phyloP scores from a whole-genome alignment of 2,329 filamentous ascomycete species.

The Thielaviopsis populi region DNA sequence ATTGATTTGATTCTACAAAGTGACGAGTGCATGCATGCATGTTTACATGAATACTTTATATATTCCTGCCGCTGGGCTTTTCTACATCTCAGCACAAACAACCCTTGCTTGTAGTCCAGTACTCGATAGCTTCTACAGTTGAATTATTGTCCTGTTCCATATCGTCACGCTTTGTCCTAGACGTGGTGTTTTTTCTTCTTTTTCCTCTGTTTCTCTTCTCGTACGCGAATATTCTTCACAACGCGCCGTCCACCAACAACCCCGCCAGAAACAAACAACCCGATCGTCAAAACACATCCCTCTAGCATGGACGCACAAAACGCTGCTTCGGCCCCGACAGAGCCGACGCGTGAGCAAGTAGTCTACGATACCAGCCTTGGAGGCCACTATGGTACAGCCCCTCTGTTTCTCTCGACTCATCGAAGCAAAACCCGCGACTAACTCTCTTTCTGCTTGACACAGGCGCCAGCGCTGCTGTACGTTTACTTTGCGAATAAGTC shows the following conservation, averaged over 20 bases:
- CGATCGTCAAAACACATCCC: neutral
- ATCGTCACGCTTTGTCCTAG: no score
- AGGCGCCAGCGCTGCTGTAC: slow-evolving; percentile 35
- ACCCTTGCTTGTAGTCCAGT: no score
- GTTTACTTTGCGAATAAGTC: slow-evolving; percentile 11
- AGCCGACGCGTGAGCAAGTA: slow-evolving; percentile 44
- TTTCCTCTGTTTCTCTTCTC: neutral
- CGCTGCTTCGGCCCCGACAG: slow-evolving; percentile 21
- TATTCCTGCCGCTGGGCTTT: neutral
- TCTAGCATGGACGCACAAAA: slow-evolving; percentile 2
- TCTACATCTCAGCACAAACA: neutral
- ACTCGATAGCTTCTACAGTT: neutral
- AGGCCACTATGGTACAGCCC: slow-evolving; percentile 55
- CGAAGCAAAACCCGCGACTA: neutral
- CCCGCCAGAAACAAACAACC: neutral
- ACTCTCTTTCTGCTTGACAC: slow-evolving; percentile 18
- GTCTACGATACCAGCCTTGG: slow-evolving; percentile 61
- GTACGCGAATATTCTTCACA: neutral
- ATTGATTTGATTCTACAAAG: neutral
- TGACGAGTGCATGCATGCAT: neutral
- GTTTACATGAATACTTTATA: neutral
- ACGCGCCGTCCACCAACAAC: neutral
- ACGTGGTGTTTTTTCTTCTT: no score
- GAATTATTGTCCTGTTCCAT: no score
- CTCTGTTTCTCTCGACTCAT: neutral